Base-by-base conservation (phyloP, 257 asterid species). In the Hygrophila difformis region DNA sequence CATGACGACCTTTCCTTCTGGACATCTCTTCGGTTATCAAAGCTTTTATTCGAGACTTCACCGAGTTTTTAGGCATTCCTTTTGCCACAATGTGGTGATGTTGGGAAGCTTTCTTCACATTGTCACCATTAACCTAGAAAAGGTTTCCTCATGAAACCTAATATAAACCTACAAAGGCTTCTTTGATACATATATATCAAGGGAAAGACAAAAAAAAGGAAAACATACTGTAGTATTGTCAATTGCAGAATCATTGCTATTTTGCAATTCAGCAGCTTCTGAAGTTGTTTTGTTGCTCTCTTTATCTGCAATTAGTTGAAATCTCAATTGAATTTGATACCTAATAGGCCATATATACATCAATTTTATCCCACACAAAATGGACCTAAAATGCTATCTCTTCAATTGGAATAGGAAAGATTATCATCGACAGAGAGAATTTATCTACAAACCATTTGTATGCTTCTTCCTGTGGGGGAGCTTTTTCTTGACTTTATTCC, bases 21-120 rank as follows among this genome's bases (percentile, higher is more conserved):
- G 64, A 40, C 60, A 64, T 60, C 63, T 88, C 94, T 6, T 74
- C 87, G 0, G 71, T 38, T 18, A 86, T 70, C 61, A 81, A 46
- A 24, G 94, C 77, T 53, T 65, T 78, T 62, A 88, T 45, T 37
- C 82, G 62, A 4, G 94, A 76, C 63, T 53, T 78, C 83, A 77
- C 75, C 2, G 95, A 81, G 77, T 56, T 69, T 60, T 71, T 84
- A 21, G 63, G 78, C 8, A n/a, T 33, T 13, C 56, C 62, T 74
- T 23, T 37, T 53, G 38, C 51, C 77, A 18, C 22, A 60, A 82
- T 75, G 76, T 75, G 76, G 39, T 41, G 13, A 53, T n/a, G 47
- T 23, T 14, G 14, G 40, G 14, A 37, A 39, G 8, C 6, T 31
- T 18, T 16, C 3, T 33, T 43, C 18, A 17, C 47, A 34, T 12